Base-by-base conservation (phyloP, 495 filamentous ascomycete genomes). In the Aspergillus ellipticus region DNA sequence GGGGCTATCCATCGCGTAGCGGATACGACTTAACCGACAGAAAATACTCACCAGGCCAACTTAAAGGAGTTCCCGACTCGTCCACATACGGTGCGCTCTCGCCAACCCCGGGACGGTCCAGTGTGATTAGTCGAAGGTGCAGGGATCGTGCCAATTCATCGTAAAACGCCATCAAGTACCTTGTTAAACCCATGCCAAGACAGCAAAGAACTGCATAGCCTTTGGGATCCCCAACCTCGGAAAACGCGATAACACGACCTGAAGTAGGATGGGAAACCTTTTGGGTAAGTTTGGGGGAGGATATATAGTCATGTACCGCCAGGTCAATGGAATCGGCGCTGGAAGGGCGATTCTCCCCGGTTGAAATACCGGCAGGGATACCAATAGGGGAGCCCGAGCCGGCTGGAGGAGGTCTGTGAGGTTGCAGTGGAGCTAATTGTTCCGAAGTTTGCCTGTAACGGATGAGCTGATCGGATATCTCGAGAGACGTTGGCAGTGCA, bases 131-230 rank as follows among this genome's bases (percentile, higher is more conserved):
- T 29, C 94, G 83, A 49, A 99, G 75, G 60, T 90, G 93, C 41
- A 99, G 79, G 0, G 91, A 91, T 58, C 89, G 75, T 15, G 95
- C 94, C 55, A 99, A 78, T 66, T 99, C 93, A 68, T 99, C 94
- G 63, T 99, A 99, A 63, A 99, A 99, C 5, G 92, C 91, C 59
- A 89, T 96, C 51, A 99, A 85, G 67, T 96, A 97, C 67, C 94
- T 85, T 6, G 94, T 99, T 53, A 99, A 68, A 1, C 94, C 94
- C 94, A 99, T 99, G 26, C 94, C 94, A 9, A 99, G 90, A 67
- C 95, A 99, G 69, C 92, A 93, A 42, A 99, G 90, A 20, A 99
- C 90, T 7, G 92, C 93, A 65, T 87, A 92, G 9, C 94, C 94
- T 49, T 89, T 83, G 0, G 92, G 89, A 64, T 97, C 90, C 19